Evolutionary conservation across 2,329 filamentous ascomycete species (phyloP), one percentile per base, ranked within the genome.

Genomic region (Eurotiales sp.): DNA sequence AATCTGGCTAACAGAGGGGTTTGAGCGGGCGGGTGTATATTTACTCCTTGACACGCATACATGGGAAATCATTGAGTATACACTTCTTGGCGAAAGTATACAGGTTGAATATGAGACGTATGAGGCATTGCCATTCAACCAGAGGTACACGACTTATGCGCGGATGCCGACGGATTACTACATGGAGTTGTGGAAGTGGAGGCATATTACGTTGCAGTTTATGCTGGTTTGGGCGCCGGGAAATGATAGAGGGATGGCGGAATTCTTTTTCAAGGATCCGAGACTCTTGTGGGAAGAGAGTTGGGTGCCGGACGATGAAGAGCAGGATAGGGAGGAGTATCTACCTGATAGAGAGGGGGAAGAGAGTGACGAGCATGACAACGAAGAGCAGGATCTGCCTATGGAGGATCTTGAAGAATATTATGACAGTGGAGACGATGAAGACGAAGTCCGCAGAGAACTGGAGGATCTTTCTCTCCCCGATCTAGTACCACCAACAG

Each of bases 21-120:
- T 34, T 29, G 50, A 52, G 36, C 42, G 50, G 3, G 50, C 50
- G 1, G 50, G 50, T 3, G 37, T 27, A 23, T 52, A 52, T 42
- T 27, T 52, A 4, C 27, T 52, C 8, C 44, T 52, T n/a, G 46
- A 52, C 25, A 47, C 44, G 0, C 42, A 52, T 14, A 52, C 50
- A 4, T 52, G 50, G 50, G 50, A 52, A 15, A 52, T 52, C 29
- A 52, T 52, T 40, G 50, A 52, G 17, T 52, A 52, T n/a, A 47
- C 50, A 1, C 12, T 52, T 3, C 5, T 52, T 1, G 50, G 50
- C 5, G 50, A 52, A 8, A 46, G 43, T 41, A 37, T 22, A 27
- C 32, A 46, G n/a, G 25, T 46, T 21, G 36, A 29, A 2, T 42
- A 52, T 22, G 43, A 52, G 2, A 22, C 43, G 1, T 52, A 52